These are phyloP conservation scores for Diospyros lotus DNA, from an alignment of 148 eudicot species.

Conservation along the genomic window DNA sequence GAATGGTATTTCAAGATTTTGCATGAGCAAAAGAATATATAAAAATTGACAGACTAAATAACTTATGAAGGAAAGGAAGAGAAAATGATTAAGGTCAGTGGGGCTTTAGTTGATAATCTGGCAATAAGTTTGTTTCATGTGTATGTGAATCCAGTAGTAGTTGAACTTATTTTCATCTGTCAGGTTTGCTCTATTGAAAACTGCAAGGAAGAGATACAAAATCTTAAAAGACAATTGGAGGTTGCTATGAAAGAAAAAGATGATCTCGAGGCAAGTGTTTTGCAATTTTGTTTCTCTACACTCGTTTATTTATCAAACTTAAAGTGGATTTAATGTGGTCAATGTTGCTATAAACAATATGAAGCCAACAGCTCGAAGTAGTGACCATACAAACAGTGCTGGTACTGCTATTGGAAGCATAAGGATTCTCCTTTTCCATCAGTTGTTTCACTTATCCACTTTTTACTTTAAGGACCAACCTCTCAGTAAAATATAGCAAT, in stretches of 20 bases:
- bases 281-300: background rate
- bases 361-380: background rate
- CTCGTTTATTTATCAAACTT: background rate
- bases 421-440: background rate
- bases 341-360: background rate
- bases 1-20: background rate
- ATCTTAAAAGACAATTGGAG: constrained; percentile 59
- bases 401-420: background rate
- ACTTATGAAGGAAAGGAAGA: no score
- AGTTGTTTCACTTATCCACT: background rate
- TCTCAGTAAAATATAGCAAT: background rate
- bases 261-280: constrained; percentile 55
- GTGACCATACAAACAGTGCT: background rate
- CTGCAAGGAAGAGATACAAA: constrained; percentile 50
- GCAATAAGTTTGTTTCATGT: background rate
- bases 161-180: background rate
- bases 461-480: background rate
- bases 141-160: background rate
- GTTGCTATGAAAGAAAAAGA: constrained; percentile 55
- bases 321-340: background rate
- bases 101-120: background rate
- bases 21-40: background rate
- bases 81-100: background rate
- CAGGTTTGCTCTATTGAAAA: constrained; percentile 49
- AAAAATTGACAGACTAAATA: background rate